Evolutionary conservation across 768 basidiomycete species (phyloP).

Genomic region (Mycena olivaceomarginata): DNA sequence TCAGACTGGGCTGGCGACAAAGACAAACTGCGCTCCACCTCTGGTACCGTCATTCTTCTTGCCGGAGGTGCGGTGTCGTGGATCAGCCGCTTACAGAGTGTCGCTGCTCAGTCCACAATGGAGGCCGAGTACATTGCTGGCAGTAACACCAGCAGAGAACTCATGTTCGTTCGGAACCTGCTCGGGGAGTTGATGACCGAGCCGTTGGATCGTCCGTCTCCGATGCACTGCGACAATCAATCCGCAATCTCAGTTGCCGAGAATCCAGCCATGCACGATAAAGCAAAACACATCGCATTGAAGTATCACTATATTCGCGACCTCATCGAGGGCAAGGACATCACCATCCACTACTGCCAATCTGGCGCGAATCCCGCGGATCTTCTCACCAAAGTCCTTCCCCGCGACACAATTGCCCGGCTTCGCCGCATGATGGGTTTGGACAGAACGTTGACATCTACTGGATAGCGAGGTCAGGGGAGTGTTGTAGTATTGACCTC

Average conservation of each 20-base stretch:
- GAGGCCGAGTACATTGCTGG: conserved; percentile 16
- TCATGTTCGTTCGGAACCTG: conserved; percentile 11
- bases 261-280: conserved; percentile 17
- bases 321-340: not conserved
- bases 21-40: conserved; percentile 9
- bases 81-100: conserved; percentile 3
- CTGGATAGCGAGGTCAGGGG: too few species aligned
- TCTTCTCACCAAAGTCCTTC: conserved; percentile 11
- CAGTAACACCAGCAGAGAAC: not conserved
- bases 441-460: too few species aligned
- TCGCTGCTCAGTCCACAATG: conserved; percentile 7
- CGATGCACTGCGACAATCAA: conserved; percentile 20
- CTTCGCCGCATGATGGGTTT: too few species aligned
- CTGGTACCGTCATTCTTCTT: not conserved
- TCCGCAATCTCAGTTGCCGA: not conserved
- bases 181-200: not conserved
- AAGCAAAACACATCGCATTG: conserved; percentile 14
- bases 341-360: not conserved
- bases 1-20: conserved; percentile 16
- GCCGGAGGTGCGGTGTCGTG: not conserved
- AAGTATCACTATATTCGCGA: conserved; percentile 18
- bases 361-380: not conserved
- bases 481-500: too few species aligned
- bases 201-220: not conserved
- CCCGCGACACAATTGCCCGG: not conserved